phyloP scores from a whole-genome alignment of 1,284 basidiomycete species.

The Cutaneotrichosporon mucoides region DNA sequence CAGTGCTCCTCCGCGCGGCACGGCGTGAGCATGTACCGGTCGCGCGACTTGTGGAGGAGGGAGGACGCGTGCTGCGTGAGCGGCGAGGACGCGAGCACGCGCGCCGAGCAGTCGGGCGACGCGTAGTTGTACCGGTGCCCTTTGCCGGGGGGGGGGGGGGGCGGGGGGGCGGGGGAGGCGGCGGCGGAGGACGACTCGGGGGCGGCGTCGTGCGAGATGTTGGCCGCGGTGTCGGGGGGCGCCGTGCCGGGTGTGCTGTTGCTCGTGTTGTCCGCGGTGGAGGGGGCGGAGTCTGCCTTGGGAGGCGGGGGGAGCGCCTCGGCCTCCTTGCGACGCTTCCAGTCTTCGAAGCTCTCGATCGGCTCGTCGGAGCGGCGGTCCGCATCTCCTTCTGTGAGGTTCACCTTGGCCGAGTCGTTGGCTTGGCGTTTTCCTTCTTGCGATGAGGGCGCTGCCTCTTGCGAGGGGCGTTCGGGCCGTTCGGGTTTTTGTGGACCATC shows the following conservation, averaged over 20 bases:
- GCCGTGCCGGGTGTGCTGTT: no score
- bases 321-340: constrained; percentile 67
- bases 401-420: no score
- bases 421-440: no score
- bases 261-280: no score
- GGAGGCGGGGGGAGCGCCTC: constrained; percentile 17
- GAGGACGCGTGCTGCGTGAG: constrained; percentile 77
- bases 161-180: not conserved
- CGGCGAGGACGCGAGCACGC: constrained; percentile 77
- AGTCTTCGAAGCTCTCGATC: constrained; percentile 80
- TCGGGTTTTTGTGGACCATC: no score
- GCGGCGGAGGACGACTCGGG: not conserved
- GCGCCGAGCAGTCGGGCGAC: constrained; percentile 84
- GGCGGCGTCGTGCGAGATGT: no score
- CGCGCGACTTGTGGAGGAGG: constrained; percentile 84
- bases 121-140: constrained; percentile 86
- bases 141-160: not conserved
- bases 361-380: no score
- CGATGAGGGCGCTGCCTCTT: no score
- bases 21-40: constrained; percentile 95
- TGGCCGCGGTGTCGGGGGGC: no score
- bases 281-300: not conserved
- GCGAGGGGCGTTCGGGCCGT: no score
- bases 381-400: no score
- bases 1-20: constrained; percentile 71